phyloP scores from a whole-genome alignment of 1,284 basidiomycete genomes.

The Pseudozyma hubeiensis region DNA sequence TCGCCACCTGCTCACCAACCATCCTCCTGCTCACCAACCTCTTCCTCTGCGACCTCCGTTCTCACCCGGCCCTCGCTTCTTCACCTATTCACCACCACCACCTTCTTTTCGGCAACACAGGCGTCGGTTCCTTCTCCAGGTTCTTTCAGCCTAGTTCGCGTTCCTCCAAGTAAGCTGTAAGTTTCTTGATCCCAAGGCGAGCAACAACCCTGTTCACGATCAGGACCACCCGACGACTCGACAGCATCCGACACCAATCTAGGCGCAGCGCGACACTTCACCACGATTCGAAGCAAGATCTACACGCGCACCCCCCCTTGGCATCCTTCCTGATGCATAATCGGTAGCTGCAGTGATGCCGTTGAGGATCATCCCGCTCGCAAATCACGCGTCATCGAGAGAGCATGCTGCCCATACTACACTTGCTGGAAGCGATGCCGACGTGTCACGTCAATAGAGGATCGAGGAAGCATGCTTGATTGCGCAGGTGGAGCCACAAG shows the following conservation, averaged over 20 bases:
- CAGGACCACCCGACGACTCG: neutral
- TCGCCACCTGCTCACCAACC: conserved; percentile 24
- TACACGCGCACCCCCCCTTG: too few relatives aligned
- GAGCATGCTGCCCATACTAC: too few relatives aligned
- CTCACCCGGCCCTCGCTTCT: conserved; percentile 4
- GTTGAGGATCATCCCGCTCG: too few relatives aligned
- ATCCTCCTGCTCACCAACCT: conserved; percentile 8
- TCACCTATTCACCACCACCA: conserved; percentile 30
- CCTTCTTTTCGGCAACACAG: conserved; percentile 20
- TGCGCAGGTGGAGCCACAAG: too few relatives aligned
- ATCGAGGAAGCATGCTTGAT: too few relatives aligned
- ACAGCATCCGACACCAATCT: neutral
- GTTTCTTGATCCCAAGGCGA: conserved; percentile 2
- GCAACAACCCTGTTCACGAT: neutral
- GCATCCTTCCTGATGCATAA: too few relatives aligned
- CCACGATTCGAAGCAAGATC: too few relatives aligned
- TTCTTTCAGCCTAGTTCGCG: conserved; percentile 6
- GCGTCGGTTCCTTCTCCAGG: conserved; percentile 8
- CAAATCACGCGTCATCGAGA: too few relatives aligned
- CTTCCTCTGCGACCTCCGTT: conserved; percentile 13
- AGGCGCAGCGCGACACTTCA: too few relatives aligned
- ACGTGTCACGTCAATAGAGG: too few relatives aligned
- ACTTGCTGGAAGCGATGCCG: too few relatives aligned
- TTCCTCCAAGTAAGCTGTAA: conserved; percentile 41
- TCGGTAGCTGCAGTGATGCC: too few relatives aligned